Conservation (phyloP, 2,329 filamentous ascomycete species). For the Emergomyces africanus region DNA sequence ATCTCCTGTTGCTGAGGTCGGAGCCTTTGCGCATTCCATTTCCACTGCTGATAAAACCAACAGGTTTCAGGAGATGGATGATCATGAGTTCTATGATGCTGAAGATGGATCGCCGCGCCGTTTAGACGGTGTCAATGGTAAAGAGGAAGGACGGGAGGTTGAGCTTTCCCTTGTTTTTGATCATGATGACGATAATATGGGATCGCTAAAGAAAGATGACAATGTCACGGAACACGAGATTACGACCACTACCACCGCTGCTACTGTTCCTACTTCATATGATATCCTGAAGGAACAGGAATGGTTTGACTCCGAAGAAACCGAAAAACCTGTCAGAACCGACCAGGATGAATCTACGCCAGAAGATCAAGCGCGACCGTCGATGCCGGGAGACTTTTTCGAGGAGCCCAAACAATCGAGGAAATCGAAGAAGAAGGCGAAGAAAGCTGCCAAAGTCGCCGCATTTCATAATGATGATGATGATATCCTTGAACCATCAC, state of each 20-base stretch:
- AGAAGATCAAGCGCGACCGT: neutral
- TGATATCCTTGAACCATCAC: no score
- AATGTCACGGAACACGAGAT: neutral
- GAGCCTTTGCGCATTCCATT: neutral
- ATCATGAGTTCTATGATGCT: conserved; percentile 6
- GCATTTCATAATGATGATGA: neutral
- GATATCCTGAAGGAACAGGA: neutral
- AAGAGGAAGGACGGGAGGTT: neutral
- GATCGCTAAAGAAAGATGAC: neutral
- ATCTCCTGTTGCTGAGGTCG: neutral
- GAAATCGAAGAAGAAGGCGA: conserved; percentile 2
- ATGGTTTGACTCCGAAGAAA: neutral
- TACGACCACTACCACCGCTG: no score
- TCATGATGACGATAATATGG: neutral
- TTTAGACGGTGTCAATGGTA: neutral
- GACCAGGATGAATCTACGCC: neutral
- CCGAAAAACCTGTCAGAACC: neutral
- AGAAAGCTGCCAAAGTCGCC: neutral
- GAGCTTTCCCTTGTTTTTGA: neutral
- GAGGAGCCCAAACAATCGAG: neutral
- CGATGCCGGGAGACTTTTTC: neutral
- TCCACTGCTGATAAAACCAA: neutral
- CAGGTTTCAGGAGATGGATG: neutral
- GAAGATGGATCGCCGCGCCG: conserved; percentile 7
- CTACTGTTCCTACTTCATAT: neutral